A percentile compares a stretch with the other conserved stretches of the same genome.
phyloP scores from a whole-genome alignment of 139 green algal species.

The Coccomyxa sp. region DNA sequence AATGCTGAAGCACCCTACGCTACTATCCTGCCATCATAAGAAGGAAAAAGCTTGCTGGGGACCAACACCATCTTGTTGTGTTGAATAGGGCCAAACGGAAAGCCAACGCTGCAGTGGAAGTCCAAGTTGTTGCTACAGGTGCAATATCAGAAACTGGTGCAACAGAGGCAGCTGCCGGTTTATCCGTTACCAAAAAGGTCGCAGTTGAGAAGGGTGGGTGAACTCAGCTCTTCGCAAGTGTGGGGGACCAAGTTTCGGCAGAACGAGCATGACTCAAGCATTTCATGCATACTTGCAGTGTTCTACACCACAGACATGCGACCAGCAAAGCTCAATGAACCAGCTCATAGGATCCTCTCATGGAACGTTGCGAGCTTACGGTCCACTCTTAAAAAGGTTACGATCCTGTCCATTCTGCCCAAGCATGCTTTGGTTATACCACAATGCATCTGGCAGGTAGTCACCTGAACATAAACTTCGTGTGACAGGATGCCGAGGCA shows the following conservation, averaged over 20 bases:
- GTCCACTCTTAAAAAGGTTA: conserved; percentile 59
- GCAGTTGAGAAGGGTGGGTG: neutral
- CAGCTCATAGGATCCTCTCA: conserved; percentile 32
- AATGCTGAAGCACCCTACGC: no score
- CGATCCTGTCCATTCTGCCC: neutral
- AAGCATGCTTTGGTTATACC: neutral
- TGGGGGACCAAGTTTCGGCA: no score
- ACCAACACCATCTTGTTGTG: no score
- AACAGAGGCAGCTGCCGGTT: no score
- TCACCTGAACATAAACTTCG: neutral
- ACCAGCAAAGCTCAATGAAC: conserved; percentile 4
- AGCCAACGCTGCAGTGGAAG: no score
- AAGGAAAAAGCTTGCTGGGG: no score
- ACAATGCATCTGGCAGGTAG: neutral
- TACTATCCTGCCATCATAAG: no score
- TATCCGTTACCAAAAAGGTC: neutral
- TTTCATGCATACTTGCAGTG: neutral
- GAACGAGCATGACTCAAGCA: neutral
- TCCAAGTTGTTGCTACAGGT: no score
- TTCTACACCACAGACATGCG: conserved; percentile 32
- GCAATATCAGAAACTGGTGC: no score
- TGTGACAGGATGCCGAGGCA: conserved; percentile 35
- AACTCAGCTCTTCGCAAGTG: no score
- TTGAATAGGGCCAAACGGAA: no score
- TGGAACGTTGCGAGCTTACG: conserved; percentile 71